A percentile compares a stretch with the other conserved stretches of the same genome.
Conservation (phyloP, 495 filamentous ascomycete species). For the Penicillium robsamsonii region DNA sequence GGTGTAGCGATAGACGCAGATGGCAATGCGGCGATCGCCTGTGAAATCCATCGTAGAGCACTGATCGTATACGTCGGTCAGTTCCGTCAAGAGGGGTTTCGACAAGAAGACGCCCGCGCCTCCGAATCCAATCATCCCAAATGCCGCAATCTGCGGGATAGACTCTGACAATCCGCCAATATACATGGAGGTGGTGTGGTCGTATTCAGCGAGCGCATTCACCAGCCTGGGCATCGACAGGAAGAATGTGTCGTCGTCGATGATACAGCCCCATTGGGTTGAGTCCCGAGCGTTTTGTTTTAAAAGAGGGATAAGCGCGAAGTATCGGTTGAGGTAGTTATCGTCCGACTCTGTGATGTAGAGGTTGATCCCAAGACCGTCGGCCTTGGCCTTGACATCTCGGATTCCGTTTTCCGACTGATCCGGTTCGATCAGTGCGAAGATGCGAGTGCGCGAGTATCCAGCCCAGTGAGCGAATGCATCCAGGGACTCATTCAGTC, state of each 20-base stretch:
- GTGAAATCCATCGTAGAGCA: conserved; percentile 43
- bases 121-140: conserved; percentile 56
- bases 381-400: conserved; percentile 38
- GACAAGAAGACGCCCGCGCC: conserved; percentile 62
- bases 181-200: conserved; percentile 48
- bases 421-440: conserved; percentile 54
- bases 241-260: conserved; percentile 74
- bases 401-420: conserved; percentile 19
- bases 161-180: conserved; percentile 58
- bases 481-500: conserved; percentile 55
- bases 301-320: conserved; percentile 55
- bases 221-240: conserved; percentile 51
- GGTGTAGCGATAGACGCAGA: conserved; percentile 54
- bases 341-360: conserved; percentile 50
- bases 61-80: conserved; percentile 34
- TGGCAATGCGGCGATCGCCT: conserved; percentile 48
- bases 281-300: conserved; percentile 42
- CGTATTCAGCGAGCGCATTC: conserved; percentile 43
- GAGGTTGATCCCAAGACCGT: conserved; percentile 49
- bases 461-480: conserved; percentile 62
- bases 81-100: conserved; percentile 41
- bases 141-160: conserved; percentile 46
- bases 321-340: conserved; percentile 57
- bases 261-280: conserved; percentile 59
- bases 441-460: conserved; percentile 52